Conservation (phyloP, 108 stramenopile genomes). For the Schizochytrium sp. region DNA sequence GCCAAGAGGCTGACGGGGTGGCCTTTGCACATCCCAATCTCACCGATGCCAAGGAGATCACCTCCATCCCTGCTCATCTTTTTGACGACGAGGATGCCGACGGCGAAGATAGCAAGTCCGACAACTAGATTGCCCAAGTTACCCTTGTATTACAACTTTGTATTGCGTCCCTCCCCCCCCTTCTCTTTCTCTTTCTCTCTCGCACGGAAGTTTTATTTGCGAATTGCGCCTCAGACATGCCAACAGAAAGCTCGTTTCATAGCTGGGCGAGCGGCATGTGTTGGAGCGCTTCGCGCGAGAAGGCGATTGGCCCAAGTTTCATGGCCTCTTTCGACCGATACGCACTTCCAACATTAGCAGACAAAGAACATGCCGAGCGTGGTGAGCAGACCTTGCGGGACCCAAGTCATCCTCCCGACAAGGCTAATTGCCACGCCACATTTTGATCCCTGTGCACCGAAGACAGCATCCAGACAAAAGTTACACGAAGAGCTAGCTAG, state of each 20-base stretch:
- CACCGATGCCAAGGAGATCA: background rate
- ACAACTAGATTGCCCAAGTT: background rate
- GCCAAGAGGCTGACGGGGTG: background rate
- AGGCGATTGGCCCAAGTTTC: background rate
- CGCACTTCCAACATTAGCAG: background rate
- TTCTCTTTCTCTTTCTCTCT: too few relatives aligned
- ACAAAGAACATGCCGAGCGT: background rate
- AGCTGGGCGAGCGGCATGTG: too few relatives aligned
- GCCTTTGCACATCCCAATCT: background rate
- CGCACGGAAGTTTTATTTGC: too few relatives aligned
- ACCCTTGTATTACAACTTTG: too few relatives aligned
- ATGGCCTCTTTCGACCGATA: background rate
- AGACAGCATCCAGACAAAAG: too few relatives aligned
- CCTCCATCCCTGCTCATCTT: background rate
- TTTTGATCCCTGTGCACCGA: background rate
- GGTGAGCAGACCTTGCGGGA: background rate
- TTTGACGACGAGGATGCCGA: background rate
- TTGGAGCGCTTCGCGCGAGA: background rate
- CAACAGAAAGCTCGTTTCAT: too few relatives aligned
- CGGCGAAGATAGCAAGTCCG: background rate
- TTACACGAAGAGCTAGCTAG: too few relatives aligned
- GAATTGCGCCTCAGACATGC: too few relatives aligned
- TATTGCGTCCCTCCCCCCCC: too few relatives aligned
- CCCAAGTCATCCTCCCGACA: background rate
- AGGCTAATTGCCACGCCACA: background rate